These are phyloP conservation scores for Pleurostoma richardsiae DNA, from an alignment of 2,329 filamentous ascomycete genomes.

Conservation along the genomic window DNA sequence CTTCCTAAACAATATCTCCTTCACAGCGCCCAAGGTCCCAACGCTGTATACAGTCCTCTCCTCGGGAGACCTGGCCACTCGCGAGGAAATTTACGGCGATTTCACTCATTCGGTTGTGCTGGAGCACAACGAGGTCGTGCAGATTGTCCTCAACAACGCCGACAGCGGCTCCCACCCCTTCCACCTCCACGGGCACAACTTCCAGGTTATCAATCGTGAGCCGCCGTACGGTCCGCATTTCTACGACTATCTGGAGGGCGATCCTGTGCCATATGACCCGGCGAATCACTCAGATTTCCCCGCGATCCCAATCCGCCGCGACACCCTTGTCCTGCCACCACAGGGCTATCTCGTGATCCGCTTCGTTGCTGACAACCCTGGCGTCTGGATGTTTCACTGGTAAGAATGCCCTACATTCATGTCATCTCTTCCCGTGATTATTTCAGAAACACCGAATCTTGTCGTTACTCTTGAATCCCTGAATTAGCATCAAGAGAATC, in stretches of 20 bases:
- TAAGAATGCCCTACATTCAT: slow-evolving; percentile 4
- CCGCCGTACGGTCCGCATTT: neutral
- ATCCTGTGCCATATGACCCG: slow-evolving; percentile 26
- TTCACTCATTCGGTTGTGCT: slow-evolving; percentile 49
- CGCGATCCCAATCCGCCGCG: slow-evolving; percentile 37
- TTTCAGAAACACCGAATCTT: too few relatives aligned
- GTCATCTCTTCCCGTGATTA: neutral
- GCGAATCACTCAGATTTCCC: slow-evolving; percentile 29
- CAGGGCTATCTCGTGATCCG: slow-evolving; percentile 43
- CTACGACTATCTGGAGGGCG: slow-evolving; percentile 3
- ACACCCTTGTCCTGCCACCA: slow-evolving; percentile 41
- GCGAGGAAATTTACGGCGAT: slow-evolving; percentile 45
- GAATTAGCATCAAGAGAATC: too few relatives aligned
- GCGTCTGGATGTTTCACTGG: slow-evolving; percentile 33
- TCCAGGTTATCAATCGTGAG: slow-evolving; percentile 38
- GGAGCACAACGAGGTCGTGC: slow-evolving; percentile 45
- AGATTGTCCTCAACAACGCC: slow-evolving; percentile 55
- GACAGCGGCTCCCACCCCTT: slow-evolving; percentile 56
- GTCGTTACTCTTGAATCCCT: too few relatives aligned
- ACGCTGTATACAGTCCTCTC: slow-evolving; percentile 63
- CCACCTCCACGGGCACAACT: slow-evolving; percentile 60
- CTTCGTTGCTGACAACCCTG: slow-evolving; percentile 37
- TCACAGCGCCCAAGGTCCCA: slow-evolving; percentile 59
- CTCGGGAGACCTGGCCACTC: slow-evolving; percentile 36
- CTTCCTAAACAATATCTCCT: slow-evolving; percentile 61